Conservation (phyloP, 2,329 filamentous ascomycete species). For the Claviceps pazoutovae region DNA sequence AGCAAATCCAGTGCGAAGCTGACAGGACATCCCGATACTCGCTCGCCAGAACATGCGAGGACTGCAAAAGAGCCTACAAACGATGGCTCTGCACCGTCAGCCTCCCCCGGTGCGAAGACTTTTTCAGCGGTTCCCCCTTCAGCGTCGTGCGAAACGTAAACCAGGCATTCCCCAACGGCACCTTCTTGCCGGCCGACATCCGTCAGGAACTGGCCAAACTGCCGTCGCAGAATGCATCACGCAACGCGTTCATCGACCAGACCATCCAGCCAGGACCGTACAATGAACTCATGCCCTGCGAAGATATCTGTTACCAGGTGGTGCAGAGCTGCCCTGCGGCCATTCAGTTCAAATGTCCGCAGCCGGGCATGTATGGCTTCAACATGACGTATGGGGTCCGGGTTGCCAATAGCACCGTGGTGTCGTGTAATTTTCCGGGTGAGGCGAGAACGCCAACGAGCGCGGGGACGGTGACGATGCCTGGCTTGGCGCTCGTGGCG, state of each 20-base stretch:
- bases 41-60: conserved; percentile 57
- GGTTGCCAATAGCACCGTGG: conserved; percentile 9
- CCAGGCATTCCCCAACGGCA: conserved; percentile 58
- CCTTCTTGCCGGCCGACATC: conserved; percentile 28
- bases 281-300: conserved; percentile 81
- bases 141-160: conserved; percentile 52
- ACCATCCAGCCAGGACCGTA: conserved; percentile 72
- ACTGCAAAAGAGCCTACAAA: conserved; percentile 76
- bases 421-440: conserved; percentile 26
- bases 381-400: conserved; percentile 22
- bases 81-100: conserved; percentile 88
- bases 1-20: conserved; percentile 76
- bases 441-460: conserved; percentile 19
- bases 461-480: conserved; percentile 7
- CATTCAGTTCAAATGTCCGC: conserved; percentile 65
- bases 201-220: conserved; percentile 10
- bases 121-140: conserved; percentile 36
- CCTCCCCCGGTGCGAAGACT: conserved; percentile 87
- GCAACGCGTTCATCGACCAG: conserved; percentile 60
- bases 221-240: conserved; percentile 31
- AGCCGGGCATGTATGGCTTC: conserved; percentile 19
- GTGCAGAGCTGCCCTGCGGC: conserved; percentile 71
- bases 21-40: conserved; percentile 63
- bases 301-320: conserved; percentile 74
- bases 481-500: conserved; percentile 6